These are phyloP conservation scores for Magnolia changhungtana DNA, from an alignment of 164 flowering plant genomes.

Conservation along the genomic window DNA sequence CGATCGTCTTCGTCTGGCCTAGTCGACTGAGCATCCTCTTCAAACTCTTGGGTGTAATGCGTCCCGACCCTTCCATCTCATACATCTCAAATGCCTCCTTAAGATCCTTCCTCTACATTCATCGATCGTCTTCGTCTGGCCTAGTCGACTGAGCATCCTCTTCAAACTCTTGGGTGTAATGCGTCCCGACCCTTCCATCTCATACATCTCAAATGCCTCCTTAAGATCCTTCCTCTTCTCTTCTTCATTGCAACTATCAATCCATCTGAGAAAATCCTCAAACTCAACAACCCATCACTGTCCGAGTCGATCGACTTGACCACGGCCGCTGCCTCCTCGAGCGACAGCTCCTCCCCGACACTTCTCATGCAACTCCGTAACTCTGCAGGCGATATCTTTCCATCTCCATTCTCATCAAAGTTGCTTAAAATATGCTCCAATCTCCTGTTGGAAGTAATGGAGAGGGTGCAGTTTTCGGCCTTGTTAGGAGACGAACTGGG, in stretches of 20 bases:
- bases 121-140: conserved; percentile 27
- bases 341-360: conserved; percentile 11
- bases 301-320: conserved; percentile 13
- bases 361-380: conserved; percentile 13
- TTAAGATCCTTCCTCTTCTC: conserved; percentile 14
- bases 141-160: conserved; percentile 22
- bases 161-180: conserved; percentile 18
- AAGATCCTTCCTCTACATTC: conserved; percentile 25
- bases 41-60: conserved; percentile 17
- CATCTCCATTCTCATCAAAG: conserved; percentile 29
- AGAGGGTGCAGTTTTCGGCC: background rate
- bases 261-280: conserved; percentile 12
- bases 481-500: background rate
- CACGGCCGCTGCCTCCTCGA: conserved; percentile 6
- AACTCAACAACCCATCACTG: conserved; percentile 16
- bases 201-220: conserved; percentile 21
- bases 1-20: conserved; percentile 27
- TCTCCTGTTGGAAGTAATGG: background rate
- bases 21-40: conserved; percentile 20
- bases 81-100: conserved; percentile 21
- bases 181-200: conserved; percentile 10
- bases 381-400: conserved; percentile 29
- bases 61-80: conserved; percentile 11
- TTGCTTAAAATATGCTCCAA: conserved; percentile 17
- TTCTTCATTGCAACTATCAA: conserved; percentile 2